A percentile compares a stretch with the other conserved stretches of the same genome.
Conservation (phyloP, 2,329 filamentous ascomycete genomes). For the Colletotrichum eleusines region DNA sequence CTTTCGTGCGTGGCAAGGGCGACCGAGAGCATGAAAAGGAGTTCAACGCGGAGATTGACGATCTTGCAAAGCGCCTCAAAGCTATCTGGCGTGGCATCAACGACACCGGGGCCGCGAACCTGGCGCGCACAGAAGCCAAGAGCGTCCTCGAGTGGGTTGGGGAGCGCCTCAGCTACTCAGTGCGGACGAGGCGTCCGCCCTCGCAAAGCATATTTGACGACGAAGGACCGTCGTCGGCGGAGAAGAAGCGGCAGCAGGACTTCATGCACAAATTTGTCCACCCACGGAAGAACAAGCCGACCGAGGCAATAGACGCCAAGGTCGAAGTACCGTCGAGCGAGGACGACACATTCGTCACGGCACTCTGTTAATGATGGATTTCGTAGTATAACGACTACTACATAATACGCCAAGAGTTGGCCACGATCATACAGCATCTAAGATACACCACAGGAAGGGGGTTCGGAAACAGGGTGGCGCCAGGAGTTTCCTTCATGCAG, state of each 20-base stretch:
- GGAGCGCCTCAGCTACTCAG: constrained; percentile 77
- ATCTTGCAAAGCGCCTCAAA: constrained; percentile 70
- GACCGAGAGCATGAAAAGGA: constrained; percentile 48
- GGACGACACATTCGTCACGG: constrained; percentile 40
- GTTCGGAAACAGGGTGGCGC: constrained; percentile 34
- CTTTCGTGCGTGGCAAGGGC: constrained; percentile 48
- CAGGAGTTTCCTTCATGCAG: constrained; percentile 35
- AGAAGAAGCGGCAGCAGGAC: constrained; percentile 54
- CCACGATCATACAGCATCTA: constrained; percentile 43
- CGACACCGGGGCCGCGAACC: constrained; percentile 78
- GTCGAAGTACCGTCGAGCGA: constrained; percentile 26
- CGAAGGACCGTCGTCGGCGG: constrained; percentile 51
- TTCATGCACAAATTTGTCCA: constrained; percentile 63
- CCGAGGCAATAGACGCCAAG: not conserved
- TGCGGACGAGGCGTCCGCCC: constrained; percentile 72
- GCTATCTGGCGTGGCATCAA: constrained; percentile 72
- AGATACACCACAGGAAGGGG: constrained; percentile 43
- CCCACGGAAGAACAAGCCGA: constrained; percentile 45
- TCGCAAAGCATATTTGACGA: constrained; percentile 65
- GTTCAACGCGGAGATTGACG: constrained; percentile 81
- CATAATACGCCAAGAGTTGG: constrained; percentile 42
- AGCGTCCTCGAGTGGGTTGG: constrained; percentile 79
- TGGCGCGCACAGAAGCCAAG: constrained; percentile 82
- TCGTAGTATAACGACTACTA: constrained; percentile 40
- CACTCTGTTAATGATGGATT: constrained; percentile 31